These are phyloP conservation scores for Populus trichocarpa DNA, from an alignment of 441 rosid species.

Conservation along the genomic window DNA sequence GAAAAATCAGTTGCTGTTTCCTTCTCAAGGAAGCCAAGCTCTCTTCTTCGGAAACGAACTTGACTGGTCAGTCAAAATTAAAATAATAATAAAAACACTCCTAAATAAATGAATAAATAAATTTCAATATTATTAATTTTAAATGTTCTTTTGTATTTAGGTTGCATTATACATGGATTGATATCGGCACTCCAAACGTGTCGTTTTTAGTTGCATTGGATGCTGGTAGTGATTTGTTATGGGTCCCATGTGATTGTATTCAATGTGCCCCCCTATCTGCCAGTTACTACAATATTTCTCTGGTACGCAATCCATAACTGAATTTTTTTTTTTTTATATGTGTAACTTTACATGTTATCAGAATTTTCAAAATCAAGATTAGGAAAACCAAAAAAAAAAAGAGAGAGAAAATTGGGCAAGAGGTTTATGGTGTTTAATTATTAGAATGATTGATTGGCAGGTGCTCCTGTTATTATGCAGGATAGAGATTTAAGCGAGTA, in stretches of 20 bases:
- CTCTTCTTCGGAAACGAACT: conserved; percentile 29
- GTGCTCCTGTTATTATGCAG: conserved; percentile 89
- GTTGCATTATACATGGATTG: conserved; percentile 83
- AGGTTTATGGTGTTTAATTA: conserved; percentile 34
- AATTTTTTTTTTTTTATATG: too few relatives aligned
- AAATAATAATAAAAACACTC: background rate
- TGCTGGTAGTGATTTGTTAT: conserved; percentile 76
- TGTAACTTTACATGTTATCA: background rate
- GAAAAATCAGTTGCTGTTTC: conserved; percentile 21
- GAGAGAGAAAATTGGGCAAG: conserved; percentile 17
- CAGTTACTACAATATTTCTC: conserved; percentile 42
- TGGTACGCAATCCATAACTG: conserved; percentile 39
- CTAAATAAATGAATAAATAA: background rate
- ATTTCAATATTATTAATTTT: background rate
- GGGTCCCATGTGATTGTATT: conserved; percentile 86
- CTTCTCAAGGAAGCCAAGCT: conserved; percentile 28
- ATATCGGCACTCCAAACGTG: conserved; percentile 72
- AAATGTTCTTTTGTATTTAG: conserved; percentile 21
- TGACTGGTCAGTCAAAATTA: conserved; percentile 16
- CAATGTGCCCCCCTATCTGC: conserved; percentile 81
- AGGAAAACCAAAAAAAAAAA: background rate
- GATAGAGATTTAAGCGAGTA: conserved; percentile 74
- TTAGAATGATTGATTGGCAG: conserved; percentile 88
- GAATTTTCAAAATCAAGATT: background rate
- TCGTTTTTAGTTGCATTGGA: conserved; percentile 91